A percentile compares a stretch with the other conserved stretches of the same genome.
These are phyloP conservation scores for Podaxis carcinomalis DNA, from an alignment of 768 basidiomycete genomes.

Conservation along the genomic window DNA sequence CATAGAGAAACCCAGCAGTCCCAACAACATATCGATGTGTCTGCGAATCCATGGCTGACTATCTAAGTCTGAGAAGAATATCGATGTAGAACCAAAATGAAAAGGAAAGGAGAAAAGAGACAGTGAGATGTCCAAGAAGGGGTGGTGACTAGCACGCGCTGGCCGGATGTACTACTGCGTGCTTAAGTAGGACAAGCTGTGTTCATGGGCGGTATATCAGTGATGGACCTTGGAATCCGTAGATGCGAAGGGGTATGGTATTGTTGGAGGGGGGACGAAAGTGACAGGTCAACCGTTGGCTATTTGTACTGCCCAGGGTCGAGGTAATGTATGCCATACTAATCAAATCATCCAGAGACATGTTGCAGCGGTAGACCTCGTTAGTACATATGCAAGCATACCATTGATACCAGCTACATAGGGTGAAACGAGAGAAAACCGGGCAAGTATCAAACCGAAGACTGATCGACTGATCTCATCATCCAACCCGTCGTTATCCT, in stretches of 20 bases:
- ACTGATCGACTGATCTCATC: not conserved
- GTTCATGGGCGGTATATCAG: constrained; percentile 2
- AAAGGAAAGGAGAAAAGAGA: not conserved
- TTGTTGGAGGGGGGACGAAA: not conserved
- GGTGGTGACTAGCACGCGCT: not conserved
- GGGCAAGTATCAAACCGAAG: not conserved
- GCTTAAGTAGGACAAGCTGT: constrained; percentile 6
- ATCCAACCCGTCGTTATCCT: not conserved
- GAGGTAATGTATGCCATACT: not conserved
- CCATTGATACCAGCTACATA: not conserved
- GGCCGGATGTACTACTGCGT: not conserved
- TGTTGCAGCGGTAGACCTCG: not conserved
- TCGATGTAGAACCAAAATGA: not conserved
- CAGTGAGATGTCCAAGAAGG: not conserved
- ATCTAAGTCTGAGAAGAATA: not conserved
- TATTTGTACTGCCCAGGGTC: not conserved
- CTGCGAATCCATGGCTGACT: not conserved
- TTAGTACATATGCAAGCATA: not conserved
- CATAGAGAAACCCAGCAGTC: constrained; percentile 5
- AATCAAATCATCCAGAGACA: not conserved
- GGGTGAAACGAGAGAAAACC: not conserved
- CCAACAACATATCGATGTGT: not conserved
- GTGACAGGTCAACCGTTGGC: not conserved
- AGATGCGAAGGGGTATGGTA: not conserved
- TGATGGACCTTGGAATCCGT: not conserved